A percentile compares a stretch with the other conserved stretches of the same genome.
These are phyloP conservation scores for Teratosphaeria pseudoeucalypti DNA, from an alignment of 2,329 filamentous ascomycete species.

Conservation along the genomic window DNA sequence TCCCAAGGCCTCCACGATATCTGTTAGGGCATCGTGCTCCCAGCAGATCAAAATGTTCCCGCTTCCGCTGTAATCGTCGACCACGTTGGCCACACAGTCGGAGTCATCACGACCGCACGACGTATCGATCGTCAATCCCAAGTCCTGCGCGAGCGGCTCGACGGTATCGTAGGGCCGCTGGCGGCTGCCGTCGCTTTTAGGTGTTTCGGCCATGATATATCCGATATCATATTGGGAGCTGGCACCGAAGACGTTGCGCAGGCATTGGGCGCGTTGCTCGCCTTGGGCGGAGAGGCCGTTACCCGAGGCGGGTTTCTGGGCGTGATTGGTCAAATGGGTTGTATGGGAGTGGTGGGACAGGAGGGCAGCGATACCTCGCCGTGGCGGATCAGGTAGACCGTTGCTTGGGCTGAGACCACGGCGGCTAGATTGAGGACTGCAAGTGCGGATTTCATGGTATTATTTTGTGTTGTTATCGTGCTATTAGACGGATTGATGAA, in stretches of 20 bases:
- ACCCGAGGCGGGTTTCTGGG: constrained; percentile 36
- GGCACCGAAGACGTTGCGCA: constrained; percentile 47
- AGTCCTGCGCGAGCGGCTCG: constrained; percentile 43
- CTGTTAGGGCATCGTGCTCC: constrained; percentile 45
- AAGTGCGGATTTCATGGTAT: constrained; percentile 12
- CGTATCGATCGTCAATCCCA: constrained; percentile 45
- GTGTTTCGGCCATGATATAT: constrained; percentile 48
- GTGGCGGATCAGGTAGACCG: constrained; percentile 54
- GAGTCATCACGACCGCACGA: constrained; percentile 48
- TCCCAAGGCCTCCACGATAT: constrained; percentile 45
- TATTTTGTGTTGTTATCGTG: neutral
- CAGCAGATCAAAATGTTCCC: constrained; percentile 55
- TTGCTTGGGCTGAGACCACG: constrained; percentile 28
- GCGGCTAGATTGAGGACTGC: constrained; percentile 7
- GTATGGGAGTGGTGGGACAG: neutral
- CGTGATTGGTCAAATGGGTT: neutral
- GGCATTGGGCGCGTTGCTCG: constrained; percentile 47
- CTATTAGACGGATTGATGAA: neutral
- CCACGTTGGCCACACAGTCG: constrained; percentile 43
- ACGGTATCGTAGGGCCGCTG: constrained; percentile 49
- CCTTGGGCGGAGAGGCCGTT: constrained; percentile 44
- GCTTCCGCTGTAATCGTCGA: constrained; percentile 37
- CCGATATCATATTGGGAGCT: constrained; percentile 45
- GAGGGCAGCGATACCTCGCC: constrained; percentile 34
- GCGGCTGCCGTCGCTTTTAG: constrained; percentile 41